Evolutionary conservation across 1,284 basidiomycete genomes (phyloP).

Genomic region (Malassezia psittaci): DNA sequence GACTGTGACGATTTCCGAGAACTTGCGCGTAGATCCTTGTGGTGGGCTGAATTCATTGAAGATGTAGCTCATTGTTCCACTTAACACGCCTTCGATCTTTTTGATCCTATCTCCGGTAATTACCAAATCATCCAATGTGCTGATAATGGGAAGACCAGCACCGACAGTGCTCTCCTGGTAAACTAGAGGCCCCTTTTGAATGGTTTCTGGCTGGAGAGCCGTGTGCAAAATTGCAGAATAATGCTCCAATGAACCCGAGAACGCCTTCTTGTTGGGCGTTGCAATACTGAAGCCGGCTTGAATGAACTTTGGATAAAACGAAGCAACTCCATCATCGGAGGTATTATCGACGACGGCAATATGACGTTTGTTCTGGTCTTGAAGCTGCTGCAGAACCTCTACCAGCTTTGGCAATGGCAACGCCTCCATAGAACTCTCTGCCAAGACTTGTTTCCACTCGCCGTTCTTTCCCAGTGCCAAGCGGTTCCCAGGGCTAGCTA

Average conservation of each 20-base stretch:
- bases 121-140: slow-evolving; percentile 80
- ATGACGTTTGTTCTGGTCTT: slow-evolving; percentile 28
- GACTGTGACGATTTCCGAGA: slow-evolving; percentile 77
- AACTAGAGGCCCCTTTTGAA: slow-evolving; percentile 52
- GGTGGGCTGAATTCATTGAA: slow-evolving; percentile 74
- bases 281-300: slow-evolving; percentile 71
- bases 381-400: slow-evolving; percentile 26
- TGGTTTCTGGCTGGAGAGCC: slow-evolving; percentile 17
- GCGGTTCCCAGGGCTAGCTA: slow-evolving; percentile 21
- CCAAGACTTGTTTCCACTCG: slow-evolving; percentile 30
- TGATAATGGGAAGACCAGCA: slow-evolving; percentile 84
- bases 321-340: slow-evolving; percentile 71
- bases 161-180: slow-evolving; percentile 91
- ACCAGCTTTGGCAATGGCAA: slow-evolving; percentile 30
- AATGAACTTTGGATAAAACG: slow-evolving; percentile 72
- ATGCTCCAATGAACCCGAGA: slow-evolving; percentile 63
- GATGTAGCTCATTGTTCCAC: slow-evolving; percentile 94
- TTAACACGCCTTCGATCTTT: slow-evolving; percentile 64
- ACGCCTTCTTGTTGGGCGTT: slow-evolving; percentile 97
- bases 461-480: slow-evolving; percentile 18
- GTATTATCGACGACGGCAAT: slow-evolving; percentile 87
- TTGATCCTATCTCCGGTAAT: slow-evolving; percentile 73
- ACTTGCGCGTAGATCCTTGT: slow-evolving; percentile 52
- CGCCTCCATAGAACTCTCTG: slow-evolving; percentile 22
- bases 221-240: slow-evolving; percentile 60